These are phyloP conservation scores for Glebionis coronaria DNA, from an alignment of 129 eudicot species.

Conservation along the genomic window DNA sequence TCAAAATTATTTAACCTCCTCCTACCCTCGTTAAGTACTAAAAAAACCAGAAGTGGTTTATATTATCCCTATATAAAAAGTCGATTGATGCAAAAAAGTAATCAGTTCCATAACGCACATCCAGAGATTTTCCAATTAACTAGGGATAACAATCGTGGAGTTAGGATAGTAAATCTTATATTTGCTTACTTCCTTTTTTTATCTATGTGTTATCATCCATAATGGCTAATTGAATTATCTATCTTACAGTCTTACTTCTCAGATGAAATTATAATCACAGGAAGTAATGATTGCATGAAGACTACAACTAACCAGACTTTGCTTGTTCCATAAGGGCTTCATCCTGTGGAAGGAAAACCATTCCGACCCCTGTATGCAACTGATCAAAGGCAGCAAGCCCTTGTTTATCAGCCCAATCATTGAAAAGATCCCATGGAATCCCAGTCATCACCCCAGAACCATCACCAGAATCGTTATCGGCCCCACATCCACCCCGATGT, in stretches of 20 bases:
- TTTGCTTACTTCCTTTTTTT: neutral
- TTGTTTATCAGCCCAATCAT: constrained; percentile 78
- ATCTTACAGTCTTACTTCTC: neutral
- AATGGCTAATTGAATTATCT: neutral
- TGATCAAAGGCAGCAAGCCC: constrained; percentile 74
- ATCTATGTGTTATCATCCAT: neutral
- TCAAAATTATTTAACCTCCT: no score
- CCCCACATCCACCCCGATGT: constrained; percentile 99
- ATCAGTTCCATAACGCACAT: neutral
- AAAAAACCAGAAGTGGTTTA: neutral
- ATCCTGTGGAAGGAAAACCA: constrained; percentile 87
- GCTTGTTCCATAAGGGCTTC: constrained; percentile 65
- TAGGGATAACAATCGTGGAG: neutral
- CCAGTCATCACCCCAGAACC: constrained; percentile 96
- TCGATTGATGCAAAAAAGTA: neutral
- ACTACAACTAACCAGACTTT: constrained; percentile 55
- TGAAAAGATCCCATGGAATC: constrained; percentile 90
- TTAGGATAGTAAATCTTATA: constrained; percentile 1
- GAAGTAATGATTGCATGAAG: constrained; percentile 2
- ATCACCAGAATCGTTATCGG: constrained; percentile 99
- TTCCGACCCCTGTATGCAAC: constrained; percentile 95
- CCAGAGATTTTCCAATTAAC: neutral
- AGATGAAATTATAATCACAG: neutral
- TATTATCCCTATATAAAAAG: neutral
- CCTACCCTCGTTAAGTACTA: neutral